Base-by-base conservation (phyloP, 139 green algal species). In the Picochlorum sp. region DNA sequence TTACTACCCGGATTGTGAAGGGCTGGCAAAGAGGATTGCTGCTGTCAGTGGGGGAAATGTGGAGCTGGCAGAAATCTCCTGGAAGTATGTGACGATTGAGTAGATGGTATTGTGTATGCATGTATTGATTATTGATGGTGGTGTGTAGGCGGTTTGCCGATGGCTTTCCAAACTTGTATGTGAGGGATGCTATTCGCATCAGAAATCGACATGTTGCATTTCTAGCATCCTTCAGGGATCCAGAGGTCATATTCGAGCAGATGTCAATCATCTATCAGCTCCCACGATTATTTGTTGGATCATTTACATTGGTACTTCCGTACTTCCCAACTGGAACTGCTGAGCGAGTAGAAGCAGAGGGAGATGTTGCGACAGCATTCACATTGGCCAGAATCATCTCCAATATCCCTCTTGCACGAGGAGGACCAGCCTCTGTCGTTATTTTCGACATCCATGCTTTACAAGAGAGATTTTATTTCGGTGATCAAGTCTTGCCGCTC, bases 361-460 rank as follows among this genome's bases (percentile, higher is more conserved):
- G 89, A 18, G 89, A 95, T 58, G 89, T 96, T 11, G 89, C 93
- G 0, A 98, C 93, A 2, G 93, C 93, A 7, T 89, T 95, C 81
- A 98, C 93, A 2, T 80, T 98, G 37, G 89, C 93, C 0, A 80
- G 93, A 49, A 96, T 98, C 34, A 78, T 98, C 18, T 96, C 86
- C 32, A 92, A 95, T 67, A 95, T 97, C 28, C 93, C 93, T 3
- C 79, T 92, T 6, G 94, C 87, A 0, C 67, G 93, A 3, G 93
- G 93, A 7, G 93, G 93, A 10, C 93, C 93, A 7, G 94, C 90
- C 4, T 60, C 32, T 46, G 72, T 97, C 1, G 91, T 98, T 47
- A 96, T 98, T 64, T 98, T 97, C 61, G 92, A 98, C 83, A 98
- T 98, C 46, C 93, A 98, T 71, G 92, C 93, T 0, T 77, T 98